A percentile compares a stretch with the other conserved stretches of the same genome.
These are phyloP conservation scores for Wickerhamiella domercqiae DNA, from an alignment of 805 yeast genomes.

Conservation along the genomic window DNA sequence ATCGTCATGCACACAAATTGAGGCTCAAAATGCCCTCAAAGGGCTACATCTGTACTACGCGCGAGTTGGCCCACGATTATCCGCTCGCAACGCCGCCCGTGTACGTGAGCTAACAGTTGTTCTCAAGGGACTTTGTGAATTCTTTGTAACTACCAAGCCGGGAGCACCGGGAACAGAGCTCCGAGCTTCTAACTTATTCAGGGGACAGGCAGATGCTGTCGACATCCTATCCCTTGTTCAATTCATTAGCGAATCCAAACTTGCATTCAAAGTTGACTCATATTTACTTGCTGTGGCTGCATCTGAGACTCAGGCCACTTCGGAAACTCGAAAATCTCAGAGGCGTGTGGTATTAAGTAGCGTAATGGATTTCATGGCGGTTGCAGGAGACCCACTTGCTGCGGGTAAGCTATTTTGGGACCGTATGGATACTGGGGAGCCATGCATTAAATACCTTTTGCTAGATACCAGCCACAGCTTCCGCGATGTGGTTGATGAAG, in stretches of 20 bases:
- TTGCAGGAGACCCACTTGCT: conserved; percentile 54
- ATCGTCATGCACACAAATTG: conserved; percentile 35
- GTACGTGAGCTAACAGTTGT: conserved; percentile 47
- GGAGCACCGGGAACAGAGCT: conserved; percentile 41
- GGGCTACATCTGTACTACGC: conserved; percentile 41
- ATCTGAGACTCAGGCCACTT: neutral
- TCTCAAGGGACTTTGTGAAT: conserved; percentile 35
- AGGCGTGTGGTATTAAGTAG: conserved; percentile 3
- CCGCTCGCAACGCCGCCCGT: conserved; percentile 56
- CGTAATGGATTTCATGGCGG: conserved; percentile 45
- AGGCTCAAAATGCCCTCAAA: conserved; percentile 30
- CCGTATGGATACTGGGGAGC: conserved; percentile 12
- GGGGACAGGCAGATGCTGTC: conserved; percentile 50
- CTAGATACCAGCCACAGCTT: conserved; percentile 68
- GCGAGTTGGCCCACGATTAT: conserved; percentile 50
- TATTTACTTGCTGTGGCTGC: conserved; percentile 31
- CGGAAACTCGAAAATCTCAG: conserved; percentile 4
- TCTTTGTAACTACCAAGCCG: conserved; percentile 26
- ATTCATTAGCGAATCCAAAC: conserved; percentile 51
- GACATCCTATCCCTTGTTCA: conserved; percentile 53
- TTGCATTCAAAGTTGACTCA: conserved; percentile 70
- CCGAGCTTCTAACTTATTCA: conserved; percentile 36
- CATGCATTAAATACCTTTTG: conserved; percentile 40
- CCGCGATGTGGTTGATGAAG: conserved; percentile 44
- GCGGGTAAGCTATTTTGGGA: conserved; percentile 75